These are phyloP conservation scores for Sugiyamaella floridensis DNA, from an alignment of 805 yeast species.

Conservation along the genomic window DNA sequence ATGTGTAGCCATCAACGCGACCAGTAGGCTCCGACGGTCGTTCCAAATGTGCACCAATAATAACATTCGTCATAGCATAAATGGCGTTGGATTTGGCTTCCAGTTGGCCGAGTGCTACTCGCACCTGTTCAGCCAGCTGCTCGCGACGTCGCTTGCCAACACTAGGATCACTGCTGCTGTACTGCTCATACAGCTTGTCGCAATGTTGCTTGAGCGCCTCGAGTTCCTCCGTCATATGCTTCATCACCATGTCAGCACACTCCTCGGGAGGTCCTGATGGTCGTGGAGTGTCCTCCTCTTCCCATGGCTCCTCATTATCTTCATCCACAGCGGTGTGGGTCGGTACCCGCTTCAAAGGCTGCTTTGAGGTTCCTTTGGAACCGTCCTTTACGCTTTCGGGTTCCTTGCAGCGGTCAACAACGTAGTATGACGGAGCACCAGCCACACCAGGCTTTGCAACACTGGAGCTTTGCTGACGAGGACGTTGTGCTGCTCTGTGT, in stretches of 20 bases:
- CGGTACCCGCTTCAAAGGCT: background rate
- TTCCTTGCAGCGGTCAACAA: conserved; percentile 1
- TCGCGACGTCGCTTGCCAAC: conserved; percentile 8
- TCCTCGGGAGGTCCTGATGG: conserved; percentile 18
- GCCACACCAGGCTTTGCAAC: background rate
- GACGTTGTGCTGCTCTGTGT: background rate
- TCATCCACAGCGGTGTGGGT: background rate
- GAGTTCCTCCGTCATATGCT: conserved; percentile 13
- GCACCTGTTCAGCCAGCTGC: conserved; percentile 9
- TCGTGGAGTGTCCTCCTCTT: conserved; percentile 12
- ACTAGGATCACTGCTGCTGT: conserved; percentile 14
- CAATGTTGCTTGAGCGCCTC: conserved; percentile 8
- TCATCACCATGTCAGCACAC: conserved; percentile 13
- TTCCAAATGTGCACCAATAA: background rate
- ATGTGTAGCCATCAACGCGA: background rate
- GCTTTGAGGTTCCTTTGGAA: background rate
- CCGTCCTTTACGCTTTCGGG: background rate
- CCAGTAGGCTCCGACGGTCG: background rate
- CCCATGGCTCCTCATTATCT: conserved; percentile 5
- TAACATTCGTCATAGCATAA: conserved; percentile 17
- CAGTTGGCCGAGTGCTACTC: conserved; percentile 10
- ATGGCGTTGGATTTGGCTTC: conserved; percentile 17
- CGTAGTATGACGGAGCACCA: background rate
- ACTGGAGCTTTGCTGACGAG: background rate
- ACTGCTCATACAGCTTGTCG: conserved; percentile 6